Evolutionary conservation across 2,329 filamentous ascomycete genomes (phyloP), one percentile per base, ranked within the genome.

Genomic region (Fusarium euwallaceae): DNA sequence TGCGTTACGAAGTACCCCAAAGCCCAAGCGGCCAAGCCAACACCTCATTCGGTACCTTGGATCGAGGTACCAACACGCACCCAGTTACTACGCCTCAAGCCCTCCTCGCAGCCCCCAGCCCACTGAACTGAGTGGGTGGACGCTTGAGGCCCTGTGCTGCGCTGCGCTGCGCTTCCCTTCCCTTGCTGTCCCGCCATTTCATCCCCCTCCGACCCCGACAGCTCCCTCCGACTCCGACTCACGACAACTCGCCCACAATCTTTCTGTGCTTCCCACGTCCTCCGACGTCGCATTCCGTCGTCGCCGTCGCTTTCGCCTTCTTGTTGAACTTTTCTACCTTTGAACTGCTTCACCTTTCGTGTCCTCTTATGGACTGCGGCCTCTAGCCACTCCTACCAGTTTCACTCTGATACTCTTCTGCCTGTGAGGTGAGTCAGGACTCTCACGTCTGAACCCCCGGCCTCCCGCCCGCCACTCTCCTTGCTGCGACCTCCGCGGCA

Each of bases 131-230:
- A 72, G 51, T 43, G 62, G 58, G 63, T 63, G 61, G 64, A 67
- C 71, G 58, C 69, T 68, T 60, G 66, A 71, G 67, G 72, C 67
- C 67, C 69, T 78, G 65, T 59, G 66, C 64, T 68, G 75, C 74
- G 48, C 48, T 53, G 24, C 24, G 17, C 63, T 32, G 74, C 75
- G 72, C 4, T 34, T 34, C 32, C 11, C 32, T 34, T 34, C 32
- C 32, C 32, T 34, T 34, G 32, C 77, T 76, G 72, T 62, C 77
- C 77, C 74, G 64, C 77, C 77, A 78, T 79, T 79, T 78, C 77
- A 76, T 76, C 74, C 77, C 73, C 70, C 72, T 76, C 72, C 73
- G 60, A 70, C 68, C 73, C 74, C 53, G 74, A 70, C 71, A 62
- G 70, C 73, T 78, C 72, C 69, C 73, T 76, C 73, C 69, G 72